Base-by-base conservation (phyloP, 768 basidiomycete species). In the Xerocomellus amylosporus region DNA sequence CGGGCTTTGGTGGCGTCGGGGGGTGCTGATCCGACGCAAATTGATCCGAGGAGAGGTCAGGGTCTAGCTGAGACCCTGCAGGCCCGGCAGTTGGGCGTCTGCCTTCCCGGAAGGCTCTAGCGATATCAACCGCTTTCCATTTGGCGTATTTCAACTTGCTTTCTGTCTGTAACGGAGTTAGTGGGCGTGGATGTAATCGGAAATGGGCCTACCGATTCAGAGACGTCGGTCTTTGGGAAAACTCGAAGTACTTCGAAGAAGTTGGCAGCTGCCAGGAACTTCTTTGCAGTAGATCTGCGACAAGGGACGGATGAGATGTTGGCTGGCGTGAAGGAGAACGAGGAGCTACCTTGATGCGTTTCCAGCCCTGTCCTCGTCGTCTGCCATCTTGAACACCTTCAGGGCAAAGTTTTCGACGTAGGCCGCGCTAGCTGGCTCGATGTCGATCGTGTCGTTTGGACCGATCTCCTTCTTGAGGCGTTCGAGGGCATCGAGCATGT, bases 61-160 rank as follows among this genome's bases (percentile, higher is more conserved):
- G 60, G 47, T 66, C 64, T 12, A 65, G 39, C 2, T 69, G 49
- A 41, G 70, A 76, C 48, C 79, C 84, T 44, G 88, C 84, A 54
- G 91, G 88, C 2, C 92, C 96, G 2, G 94, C 82, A 2, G 76
- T 73, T 10, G 96, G 94, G 60, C 79, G 83, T 20, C 90, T 82
- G 5, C 97, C 95, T 70, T 98, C 96, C n/a, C 95, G 85, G 66
- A 94, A 82, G 1, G 96, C 94, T 70, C 91, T 98, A 17, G 91
- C 85, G 19, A 98, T 94, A 58, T 97, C 93, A 13, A 89, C 87
- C 36, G 96, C 96, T 70, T 98, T 98, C 95, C 97, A 99, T 70
- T 97, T 93, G 5, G 94, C 83, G 72, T 98, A 99, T 52, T 84
- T 86, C 34, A 96, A 83, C 72, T 97, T 98, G 58, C 89, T 89